Conservation (phyloP, 257 asterid genomes). For the Solanum corneliomulleri region DNA sequence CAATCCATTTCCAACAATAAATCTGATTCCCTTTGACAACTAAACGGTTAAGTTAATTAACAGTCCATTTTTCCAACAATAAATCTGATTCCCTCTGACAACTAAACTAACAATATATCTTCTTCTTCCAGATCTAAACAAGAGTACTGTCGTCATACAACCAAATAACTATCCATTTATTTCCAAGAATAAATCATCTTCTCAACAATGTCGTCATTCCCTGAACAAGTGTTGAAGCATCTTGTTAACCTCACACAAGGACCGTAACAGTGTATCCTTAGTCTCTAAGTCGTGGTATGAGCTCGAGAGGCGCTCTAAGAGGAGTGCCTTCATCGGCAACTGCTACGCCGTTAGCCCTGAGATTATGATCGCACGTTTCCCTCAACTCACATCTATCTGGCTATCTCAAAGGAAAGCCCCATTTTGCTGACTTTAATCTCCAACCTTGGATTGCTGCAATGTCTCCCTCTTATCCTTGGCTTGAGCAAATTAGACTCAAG, state of each 20-base stretch:
- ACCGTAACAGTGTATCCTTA: conserved; percentile 66
- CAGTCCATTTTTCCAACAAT: too few species aligned
- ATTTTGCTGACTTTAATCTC: conserved; percentile 86
- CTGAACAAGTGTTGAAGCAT: conserved; percentile 86
- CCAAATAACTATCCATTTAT: background rate
- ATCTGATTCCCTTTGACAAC: too few species aligned
- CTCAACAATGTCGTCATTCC: conserved; percentile 60
- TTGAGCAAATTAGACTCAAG: conserved; percentile 85
- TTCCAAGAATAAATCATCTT: background rate
- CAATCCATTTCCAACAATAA: too few species aligned
- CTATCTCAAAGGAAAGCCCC: conserved; percentile 92
- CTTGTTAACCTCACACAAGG: conserved; percentile 55
- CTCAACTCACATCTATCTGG: conserved; percentile 50
- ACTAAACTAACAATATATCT: too few species aligned
- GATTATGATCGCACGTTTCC: conserved; percentile 71
- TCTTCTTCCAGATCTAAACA: too few species aligned
- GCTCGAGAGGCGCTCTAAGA: conserved; percentile 80
- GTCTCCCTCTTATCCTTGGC: conserved; percentile 58
- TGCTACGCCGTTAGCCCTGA: conserved; percentile 76
- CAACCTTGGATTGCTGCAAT: conserved; percentile 76
- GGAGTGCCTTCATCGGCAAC: conserved; percentile 67
- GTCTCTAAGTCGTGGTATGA: conserved; percentile 96
- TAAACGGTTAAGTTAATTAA: too few species aligned
- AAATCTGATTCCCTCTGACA: too few species aligned
- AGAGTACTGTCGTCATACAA: background rate